Conservation (phyloP, 495 filamentous ascomycete genomes). For the Penicillium cosmopolitanum region DNA sequence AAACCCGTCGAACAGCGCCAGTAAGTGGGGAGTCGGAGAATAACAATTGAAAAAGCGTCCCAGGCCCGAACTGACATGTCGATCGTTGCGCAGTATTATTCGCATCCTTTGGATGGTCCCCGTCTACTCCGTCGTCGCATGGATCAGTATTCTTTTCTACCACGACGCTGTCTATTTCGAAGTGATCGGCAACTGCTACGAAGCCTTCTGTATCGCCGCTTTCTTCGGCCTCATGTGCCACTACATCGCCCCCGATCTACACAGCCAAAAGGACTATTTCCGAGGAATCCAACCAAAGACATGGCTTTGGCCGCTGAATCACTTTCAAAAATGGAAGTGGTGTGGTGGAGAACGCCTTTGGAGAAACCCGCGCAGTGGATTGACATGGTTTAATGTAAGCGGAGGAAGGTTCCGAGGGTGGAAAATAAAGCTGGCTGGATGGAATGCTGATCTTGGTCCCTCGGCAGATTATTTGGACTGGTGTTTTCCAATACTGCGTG, state of each 20-base stretch:
- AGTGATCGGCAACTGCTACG: slow-evolving; percentile 83
- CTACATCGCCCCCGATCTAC: slow-evolving; percentile 79
- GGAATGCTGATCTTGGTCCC: not conserved
- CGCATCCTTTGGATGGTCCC: slow-evolving; percentile 92
- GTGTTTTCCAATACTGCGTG: slow-evolving; percentile 90
- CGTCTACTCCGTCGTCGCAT: slow-evolving; percentile 78
- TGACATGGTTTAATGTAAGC: slow-evolving; percentile 89
- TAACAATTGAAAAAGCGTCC: not conserved
- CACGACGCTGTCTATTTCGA: slow-evolving; percentile 81
- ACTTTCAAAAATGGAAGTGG: slow-evolving; percentile 68
- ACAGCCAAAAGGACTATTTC: slow-evolving; percentile 89
- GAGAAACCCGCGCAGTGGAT: slow-evolving; percentile 76
- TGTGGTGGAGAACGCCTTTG: slow-evolving; percentile 66
- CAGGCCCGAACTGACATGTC: slow-evolving; percentile 16
- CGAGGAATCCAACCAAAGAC: slow-evolving; percentile 64
- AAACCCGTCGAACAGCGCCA: slow-evolving; percentile 83
- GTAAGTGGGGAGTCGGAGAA: slow-evolving; percentile 45
- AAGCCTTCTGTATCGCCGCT: slow-evolving; percentile 87
- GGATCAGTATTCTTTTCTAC: slow-evolving; percentile 77
- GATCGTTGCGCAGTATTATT: slow-evolving; percentile 69
- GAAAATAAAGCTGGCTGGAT: slow-evolving; percentile 8
- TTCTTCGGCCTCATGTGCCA: slow-evolving; percentile 90
- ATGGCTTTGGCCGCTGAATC: slow-evolving; percentile 75
- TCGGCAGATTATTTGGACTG: slow-evolving; percentile 75
- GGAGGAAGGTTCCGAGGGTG: not conserved